Base-by-base conservation (phyloP, 2,329 filamentous ascomycete genomes). In the Neobulgaria alba region DNA sequence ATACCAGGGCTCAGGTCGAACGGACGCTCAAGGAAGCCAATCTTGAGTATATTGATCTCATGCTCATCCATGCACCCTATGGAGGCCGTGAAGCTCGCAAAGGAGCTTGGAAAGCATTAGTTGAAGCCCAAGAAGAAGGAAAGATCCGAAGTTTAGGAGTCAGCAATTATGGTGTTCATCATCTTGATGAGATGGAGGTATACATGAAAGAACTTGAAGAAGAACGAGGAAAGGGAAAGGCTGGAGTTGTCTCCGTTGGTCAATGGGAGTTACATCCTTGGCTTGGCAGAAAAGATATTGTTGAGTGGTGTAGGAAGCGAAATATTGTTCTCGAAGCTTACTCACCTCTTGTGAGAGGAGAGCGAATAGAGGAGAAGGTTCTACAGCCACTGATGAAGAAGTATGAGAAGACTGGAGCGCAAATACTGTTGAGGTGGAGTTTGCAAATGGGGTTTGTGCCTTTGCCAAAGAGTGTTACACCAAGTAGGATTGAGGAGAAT, bases 381-480 rank as follows among this genome's bases (percentile, higher is more conserved):
- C 66, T 92, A 21, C 69, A 73, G 44, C 67, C 67, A 10, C 63
- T 93, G 42, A 76, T 79, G 1, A 67, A 80, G 53, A 89, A 87
- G 65, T 76, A 92, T 59, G 69, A 69, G 49, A 88, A 82, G 65
- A 75, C 75, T 5, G 75, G 82, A 44, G 82, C 84, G 8, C 88
- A 94, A 68, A 66, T 94, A 8, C 62, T 95, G 55, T 65, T 94
- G 36, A 73, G 87, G 48, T 95, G 86, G 73, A 84, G 82, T 51
- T 61, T 94, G 62, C 84, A 94, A 63, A 89, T 85, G 64, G 82
- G 76, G 3, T 79, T 76, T 59, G 70, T 84, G 23, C 82, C 82
- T 33, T 65, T 88, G 46, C 81, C 83, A 16, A 88, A 88, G 71
- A 85, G 79, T 45, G 80, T 82, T 36, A 82, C 75, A 3, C 71